Conservation (phyloP, 345 rosid species). For the Murraya paniculata region DNA sequence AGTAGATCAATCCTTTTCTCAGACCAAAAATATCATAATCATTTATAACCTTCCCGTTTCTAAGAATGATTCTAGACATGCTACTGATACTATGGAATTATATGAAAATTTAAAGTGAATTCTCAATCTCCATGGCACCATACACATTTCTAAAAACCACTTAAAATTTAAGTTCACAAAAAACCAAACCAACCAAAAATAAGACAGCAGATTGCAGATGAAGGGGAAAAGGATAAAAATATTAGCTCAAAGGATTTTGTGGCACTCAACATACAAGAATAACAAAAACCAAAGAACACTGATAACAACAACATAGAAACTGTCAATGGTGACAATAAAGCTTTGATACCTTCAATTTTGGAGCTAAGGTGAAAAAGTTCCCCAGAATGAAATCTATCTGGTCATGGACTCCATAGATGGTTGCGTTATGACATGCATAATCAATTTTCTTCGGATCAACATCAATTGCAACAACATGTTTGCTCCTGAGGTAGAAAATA, state of each 20-base stretch:
- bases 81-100: background rate
- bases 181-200: background rate
- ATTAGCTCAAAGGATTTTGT: background rate
- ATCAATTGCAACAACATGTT: slow-evolving; percentile 76
- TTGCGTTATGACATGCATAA: slow-evolving; percentile 80
- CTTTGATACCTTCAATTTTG: slow-evolving; percentile 58
- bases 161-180: background rate
- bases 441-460: slow-evolving; percentile 75
- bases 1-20: background rate
- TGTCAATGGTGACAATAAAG: background rate
- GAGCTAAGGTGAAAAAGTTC: slow-evolving; percentile 73
- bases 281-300: background rate
- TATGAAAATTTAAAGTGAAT: background rate
- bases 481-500: slow-evolving; percentile 49
- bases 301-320: background rate
- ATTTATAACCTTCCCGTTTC: background rate
- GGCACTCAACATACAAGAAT: background rate
- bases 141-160: background rate
- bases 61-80: background rate
- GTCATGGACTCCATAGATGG: slow-evolving; percentile 71
- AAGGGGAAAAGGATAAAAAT: background rate
- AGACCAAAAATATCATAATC: background rate
- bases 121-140: background rate
- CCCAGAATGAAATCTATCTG: slow-evolving; percentile 75
- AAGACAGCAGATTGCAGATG: background rate